A percentile compares a stretch with the other conserved stretches of the same genome.
phyloP scores from a whole-genome alignment of 306 rosid genomes.

The Neltuma alba region DNA sequence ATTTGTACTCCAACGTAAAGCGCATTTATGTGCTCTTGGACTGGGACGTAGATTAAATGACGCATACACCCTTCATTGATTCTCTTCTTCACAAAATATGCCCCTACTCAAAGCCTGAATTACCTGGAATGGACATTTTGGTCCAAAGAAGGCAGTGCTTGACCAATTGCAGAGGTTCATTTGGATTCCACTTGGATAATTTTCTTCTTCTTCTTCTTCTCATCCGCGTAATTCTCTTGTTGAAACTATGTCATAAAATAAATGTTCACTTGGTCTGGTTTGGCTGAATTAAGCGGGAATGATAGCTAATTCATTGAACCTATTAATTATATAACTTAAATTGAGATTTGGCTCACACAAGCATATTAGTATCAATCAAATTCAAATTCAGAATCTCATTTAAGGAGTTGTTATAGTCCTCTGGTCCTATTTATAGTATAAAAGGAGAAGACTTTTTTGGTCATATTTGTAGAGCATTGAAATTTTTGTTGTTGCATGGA shows the following conservation, averaged over 20 bases:
- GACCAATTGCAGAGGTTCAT: not conserved
- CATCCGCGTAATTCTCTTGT: too few relatives aligned
- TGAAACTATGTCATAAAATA: too few relatives aligned
- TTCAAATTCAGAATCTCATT: too few relatives aligned
- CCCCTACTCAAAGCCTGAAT: constrained; percentile 23
- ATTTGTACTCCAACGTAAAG: not conserved
- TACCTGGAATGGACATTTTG: not conserved
- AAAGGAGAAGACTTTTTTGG: too few relatives aligned
- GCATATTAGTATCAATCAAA: too few relatives aligned
- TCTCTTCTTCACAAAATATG: not conserved
- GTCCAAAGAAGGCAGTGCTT: not conserved
- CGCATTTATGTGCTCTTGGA: not conserved
- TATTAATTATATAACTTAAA: not conserved
- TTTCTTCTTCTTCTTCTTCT: too few relatives aligned
- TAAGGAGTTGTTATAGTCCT: too few relatives aligned
- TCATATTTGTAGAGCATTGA: too few relatives aligned
- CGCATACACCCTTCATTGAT: constrained; percentile 25
- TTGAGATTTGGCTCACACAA: too few relatives aligned
- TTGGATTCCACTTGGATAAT: not conserved
- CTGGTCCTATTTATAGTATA: too few relatives aligned
- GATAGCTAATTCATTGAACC: not conserved
- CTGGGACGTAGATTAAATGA: not conserved
- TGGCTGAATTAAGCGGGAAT: not conserved
- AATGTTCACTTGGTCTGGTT: not conserved
- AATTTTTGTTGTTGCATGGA: too few relatives aligned